Percentiles rank a stretch among this genome's conserved stretches.
Conservation (phyloP, 2,329 filamentous ascomycete genomes). For the Ascochyta lentis region DNA sequence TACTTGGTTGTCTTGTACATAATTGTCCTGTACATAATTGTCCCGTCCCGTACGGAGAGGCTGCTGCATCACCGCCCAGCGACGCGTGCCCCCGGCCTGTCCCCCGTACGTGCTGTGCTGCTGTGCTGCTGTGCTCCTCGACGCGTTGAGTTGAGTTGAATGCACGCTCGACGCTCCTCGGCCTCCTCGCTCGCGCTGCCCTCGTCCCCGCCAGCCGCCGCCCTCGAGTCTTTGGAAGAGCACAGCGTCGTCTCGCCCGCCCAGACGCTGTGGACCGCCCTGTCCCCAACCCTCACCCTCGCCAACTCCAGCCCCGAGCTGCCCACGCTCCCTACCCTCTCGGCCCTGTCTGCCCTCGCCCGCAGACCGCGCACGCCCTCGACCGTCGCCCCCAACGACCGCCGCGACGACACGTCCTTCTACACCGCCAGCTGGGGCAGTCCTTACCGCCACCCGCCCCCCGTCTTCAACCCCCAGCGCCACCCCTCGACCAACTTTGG, state of each 20-base stretch:
- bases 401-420: constrained; percentile 59
- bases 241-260: constrained; percentile 40
- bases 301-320: constrained; percentile 52
- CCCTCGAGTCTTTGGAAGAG: constrained; percentile 35
- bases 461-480: constrained; percentile 42
- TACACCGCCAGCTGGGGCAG: constrained; percentile 90
- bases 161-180: constrained; percentile 48
- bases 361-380: constrained; percentile 45
- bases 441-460: constrained; percentile 76
- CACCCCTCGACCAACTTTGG: constrained; percentile 38
- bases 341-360: constrained; percentile 39
- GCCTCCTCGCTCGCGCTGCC: constrained; percentile 40
- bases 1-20: constrained; percentile 16
- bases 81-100: constrained; percentile 15
- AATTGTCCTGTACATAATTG: constrained; percentile 12
- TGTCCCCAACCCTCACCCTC: constrained; percentile 50
- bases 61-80: constrained; percentile 31
- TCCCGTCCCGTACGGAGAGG: neutral
- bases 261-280: constrained; percentile 48
- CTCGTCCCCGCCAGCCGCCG: constrained; percentile 46
- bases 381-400: constrained; percentile 41
- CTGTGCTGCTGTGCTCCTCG: constrained; percentile 2
- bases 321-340: constrained; percentile 42
- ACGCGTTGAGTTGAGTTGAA: constrained; percentile 47
- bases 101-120: neutral